Conservation (phyloP, 495 filamentous ascomycete genomes). For the Parathielavia hyrcaniae region DNA sequence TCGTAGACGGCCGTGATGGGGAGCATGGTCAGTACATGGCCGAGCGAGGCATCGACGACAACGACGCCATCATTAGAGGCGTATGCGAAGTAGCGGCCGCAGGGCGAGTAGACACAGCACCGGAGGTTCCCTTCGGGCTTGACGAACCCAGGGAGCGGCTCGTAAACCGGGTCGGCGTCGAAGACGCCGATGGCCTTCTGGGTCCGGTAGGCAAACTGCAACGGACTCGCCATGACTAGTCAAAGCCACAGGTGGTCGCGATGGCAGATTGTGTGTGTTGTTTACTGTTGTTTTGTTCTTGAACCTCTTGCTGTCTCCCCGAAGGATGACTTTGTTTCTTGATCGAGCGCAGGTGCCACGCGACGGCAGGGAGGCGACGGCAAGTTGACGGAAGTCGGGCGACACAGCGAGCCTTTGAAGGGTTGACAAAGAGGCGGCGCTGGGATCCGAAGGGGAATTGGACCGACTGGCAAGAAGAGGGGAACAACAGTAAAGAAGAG, state of each 20-base stretch:
- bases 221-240: conserved; percentile 83
- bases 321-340: conserved; percentile 4
- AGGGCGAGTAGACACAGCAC: conserved; percentile 90
- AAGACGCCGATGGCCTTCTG: conserved; percentile 92
- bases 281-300: conserved; percentile 19
- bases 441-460: conserved; percentile 25
- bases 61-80: conserved; percentile 82
- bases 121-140: conserved; percentile 90
- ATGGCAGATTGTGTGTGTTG: conserved; percentile 21
- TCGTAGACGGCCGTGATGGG: conserved; percentile 80
- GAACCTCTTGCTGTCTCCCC: conserved; percentile 20
- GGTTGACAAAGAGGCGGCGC: conserved; percentile 22
- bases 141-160: conserved; percentile 73
- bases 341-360: conserved; percentile 3
- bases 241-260: conserved; percentile 60
- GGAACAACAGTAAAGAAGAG: conserved; percentile 34
- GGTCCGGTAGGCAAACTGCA: conserved; percentile 92
- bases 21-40: conserved; percentile 68
- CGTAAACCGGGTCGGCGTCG: conserved; percentile 83
- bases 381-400: not conserved
- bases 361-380: conserved; percentile 7
- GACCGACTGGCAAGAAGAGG: conserved; percentile 26
- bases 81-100: conserved; percentile 93
- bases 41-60: conserved; percentile 74
- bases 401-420: not conserved